phyloP scores from a whole-genome alignment of 768 basidiomycete species.

The Boletales sp. region DNA sequence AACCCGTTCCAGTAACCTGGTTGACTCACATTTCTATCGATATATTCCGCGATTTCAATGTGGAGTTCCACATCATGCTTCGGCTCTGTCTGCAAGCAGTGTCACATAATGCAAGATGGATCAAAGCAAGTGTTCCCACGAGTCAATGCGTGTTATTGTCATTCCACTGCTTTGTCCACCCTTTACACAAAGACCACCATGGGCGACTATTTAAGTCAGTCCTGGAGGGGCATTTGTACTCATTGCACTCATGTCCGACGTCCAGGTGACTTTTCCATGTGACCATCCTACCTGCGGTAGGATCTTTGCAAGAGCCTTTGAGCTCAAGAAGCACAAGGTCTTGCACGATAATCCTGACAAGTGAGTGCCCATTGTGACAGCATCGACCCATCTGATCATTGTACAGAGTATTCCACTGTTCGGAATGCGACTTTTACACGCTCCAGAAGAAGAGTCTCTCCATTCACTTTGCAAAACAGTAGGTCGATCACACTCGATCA shows the following conservation, averaged over 20 bases:
- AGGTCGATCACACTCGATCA: neutral
- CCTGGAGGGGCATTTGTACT: too few species aligned
- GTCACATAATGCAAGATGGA: too few species aligned
- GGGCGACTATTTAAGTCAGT: too few species aligned
- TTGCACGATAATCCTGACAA: slow-evolving; percentile 10
- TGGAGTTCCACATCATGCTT: slow-evolving; percentile 77
- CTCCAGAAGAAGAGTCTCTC: slow-evolving; percentile 17
- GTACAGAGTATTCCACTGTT: slow-evolving; percentile 18
- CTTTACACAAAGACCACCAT: too few species aligned
- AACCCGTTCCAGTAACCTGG: too few species aligned
- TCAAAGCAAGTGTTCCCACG: too few species aligned
- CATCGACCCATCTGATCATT: too few species aligned
- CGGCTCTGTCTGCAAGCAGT: slow-evolving; percentile 52
- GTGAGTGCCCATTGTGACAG: neutral
- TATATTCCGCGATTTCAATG: slow-evolving; percentile 89
- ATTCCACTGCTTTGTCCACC: too few species aligned
- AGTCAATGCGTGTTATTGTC: too few species aligned
- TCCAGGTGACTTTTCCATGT: slow-evolving; percentile 4
- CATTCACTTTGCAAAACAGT: slow-evolving; percentile 23
- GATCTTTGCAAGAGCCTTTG: slow-evolving; percentile 12
- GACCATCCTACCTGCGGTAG: slow-evolving; percentile 6
- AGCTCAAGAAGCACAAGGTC: slow-evolving; percentile 22
- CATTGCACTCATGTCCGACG: too few species aligned
- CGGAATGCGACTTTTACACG: slow-evolving; percentile 16
- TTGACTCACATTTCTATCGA: slow-evolving; percentile 62